phyloP scores from a whole-genome alignment of 164 flowering plant genomes.

The Vitis cinerea region DNA sequence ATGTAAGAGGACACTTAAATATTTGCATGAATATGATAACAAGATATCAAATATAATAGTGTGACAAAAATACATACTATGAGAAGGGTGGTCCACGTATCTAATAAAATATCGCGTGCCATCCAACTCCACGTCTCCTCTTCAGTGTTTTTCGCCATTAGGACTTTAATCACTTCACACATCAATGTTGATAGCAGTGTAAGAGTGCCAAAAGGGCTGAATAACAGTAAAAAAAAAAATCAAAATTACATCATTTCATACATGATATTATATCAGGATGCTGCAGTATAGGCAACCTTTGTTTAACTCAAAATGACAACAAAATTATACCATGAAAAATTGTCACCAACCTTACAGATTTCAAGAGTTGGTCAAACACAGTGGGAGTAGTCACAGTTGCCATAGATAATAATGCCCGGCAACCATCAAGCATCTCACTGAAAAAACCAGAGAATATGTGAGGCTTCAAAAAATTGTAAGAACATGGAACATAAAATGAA shows the following conservation, averaged over 20 bases:
- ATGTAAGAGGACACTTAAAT: not conserved
- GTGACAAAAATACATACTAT: constrained; percentile 34
- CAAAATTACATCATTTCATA: not conserved
- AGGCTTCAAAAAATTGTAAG: not conserved
- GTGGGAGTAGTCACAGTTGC: constrained; percentile 71
- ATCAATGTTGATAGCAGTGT: constrained; percentile 72
- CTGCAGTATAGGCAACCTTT: not conserved
- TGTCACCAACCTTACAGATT: constrained; percentile 64
- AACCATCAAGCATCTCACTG: constrained; percentile 99
- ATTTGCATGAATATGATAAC: not conserved
- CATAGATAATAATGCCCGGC: constrained; percentile 78
- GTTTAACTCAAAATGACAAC: not conserved
- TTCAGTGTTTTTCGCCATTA: constrained; percentile 45
- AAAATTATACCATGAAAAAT: too few species aligned
- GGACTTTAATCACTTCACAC: constrained; percentile 74
- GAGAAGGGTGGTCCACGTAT: constrained; percentile 84
- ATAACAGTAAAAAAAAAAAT: constrained; percentile 8
- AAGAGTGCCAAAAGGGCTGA: constrained; percentile 87
- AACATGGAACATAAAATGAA: not conserved
- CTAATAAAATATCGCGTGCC: constrained; percentile 89
- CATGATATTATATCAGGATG: not conserved
- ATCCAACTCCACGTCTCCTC: constrained; percentile 95
- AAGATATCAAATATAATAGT: not conserved
- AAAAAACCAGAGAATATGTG: constrained; percentile 13
- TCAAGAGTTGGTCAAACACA: constrained; percentile 81